A percentile compares a stretch with the other conserved stretches of the same genome.
phyloP scores from a whole-genome alignment of 2,329 filamentous ascomycete genomes.

The Fusarium virguliforme region DNA sequence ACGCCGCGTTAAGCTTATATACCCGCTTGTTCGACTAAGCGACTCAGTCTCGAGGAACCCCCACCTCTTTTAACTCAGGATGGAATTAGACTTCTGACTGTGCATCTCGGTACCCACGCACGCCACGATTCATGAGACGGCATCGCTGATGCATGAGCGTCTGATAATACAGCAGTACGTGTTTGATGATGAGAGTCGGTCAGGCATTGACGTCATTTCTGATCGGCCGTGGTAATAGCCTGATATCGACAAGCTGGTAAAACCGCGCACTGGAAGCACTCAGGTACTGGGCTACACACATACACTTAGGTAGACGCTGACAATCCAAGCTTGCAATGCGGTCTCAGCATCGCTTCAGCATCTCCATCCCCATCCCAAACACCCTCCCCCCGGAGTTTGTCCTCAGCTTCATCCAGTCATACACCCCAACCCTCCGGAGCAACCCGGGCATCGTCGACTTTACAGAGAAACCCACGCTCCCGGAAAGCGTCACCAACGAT shows the following conservation, averaged over 20 bases:
- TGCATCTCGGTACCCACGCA: background rate
- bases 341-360: slow-evolving; percentile 30
- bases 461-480: slow-evolving; percentile 23
- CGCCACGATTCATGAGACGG: background rate
- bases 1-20: slow-evolving; percentile 15
- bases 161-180: background rate
- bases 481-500: slow-evolving; percentile 21
- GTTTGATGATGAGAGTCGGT: background rate
- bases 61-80: background rate
- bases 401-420: slow-evolving; percentile 36
- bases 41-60: background rate
- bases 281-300: background rate
- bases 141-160: background rate
- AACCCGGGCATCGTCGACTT: slow-evolving; percentile 33
- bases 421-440: slow-evolving; percentile 28
- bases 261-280: background rate
- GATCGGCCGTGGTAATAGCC: background rate
- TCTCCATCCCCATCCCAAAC: slow-evolving; percentile 36
- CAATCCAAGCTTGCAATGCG: slow-evolving; percentile 29
- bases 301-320: background rate
- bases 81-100: slow-evolving; percentile 9
- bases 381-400: slow-evolving; percentile 37
- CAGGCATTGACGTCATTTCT: background rate
- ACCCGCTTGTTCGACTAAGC: slow-evolving; percentile 12
- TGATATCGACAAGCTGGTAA: background rate